Evolutionary conservation across 106 monocot genomes (phyloP).

Genomic region (Dactylorhiza incarnata): DNA sequence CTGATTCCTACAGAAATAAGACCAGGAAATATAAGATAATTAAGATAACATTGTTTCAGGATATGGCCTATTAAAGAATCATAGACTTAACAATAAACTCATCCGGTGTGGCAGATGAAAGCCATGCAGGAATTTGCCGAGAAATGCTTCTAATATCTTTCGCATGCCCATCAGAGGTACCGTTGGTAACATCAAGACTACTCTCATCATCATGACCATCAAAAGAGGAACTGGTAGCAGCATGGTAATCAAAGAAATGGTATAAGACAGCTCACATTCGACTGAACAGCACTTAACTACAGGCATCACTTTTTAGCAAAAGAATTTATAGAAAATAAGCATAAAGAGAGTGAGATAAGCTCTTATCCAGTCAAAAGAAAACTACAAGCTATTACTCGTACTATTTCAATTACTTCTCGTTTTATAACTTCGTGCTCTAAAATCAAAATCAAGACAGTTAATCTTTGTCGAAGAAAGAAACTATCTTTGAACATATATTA

Average conservation of each 20-base stretch:
- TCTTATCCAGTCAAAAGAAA: neutral
- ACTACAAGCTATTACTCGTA: neutral
- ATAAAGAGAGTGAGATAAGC: neutral
- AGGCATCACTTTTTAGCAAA: neutral
- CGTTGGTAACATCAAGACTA: conserved; percentile 41
- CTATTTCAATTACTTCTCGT: neutral
- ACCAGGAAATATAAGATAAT: conserved; percentile 6
- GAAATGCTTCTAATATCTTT: conserved; percentile 51
- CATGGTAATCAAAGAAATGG: conserved; percentile 10
- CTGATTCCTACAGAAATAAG: conserved; percentile 59
- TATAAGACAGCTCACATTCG: neutral
- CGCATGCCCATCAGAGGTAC: conserved; percentile 28
- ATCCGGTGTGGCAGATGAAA: conserved; percentile 84
- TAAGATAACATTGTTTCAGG: neutral
- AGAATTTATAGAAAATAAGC: neutral
- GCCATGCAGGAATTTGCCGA: conserved; percentile 70
- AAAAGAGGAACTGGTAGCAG: conserved; percentile 71
- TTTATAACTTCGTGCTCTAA: neutral
- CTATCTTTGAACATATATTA: neutral
- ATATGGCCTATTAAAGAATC: neutral
- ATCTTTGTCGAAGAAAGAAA: neutral
- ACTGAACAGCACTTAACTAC: neutral
- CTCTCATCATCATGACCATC: conserved; percentile 90
- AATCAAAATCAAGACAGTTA: neutral
- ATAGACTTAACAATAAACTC: conserved; percentile 79